Evolutionary conservation across 169 alveolate species (phyloP), one percentile per base, ranked within the genome.

Genomic region (Plasmodium adleri): DNA sequence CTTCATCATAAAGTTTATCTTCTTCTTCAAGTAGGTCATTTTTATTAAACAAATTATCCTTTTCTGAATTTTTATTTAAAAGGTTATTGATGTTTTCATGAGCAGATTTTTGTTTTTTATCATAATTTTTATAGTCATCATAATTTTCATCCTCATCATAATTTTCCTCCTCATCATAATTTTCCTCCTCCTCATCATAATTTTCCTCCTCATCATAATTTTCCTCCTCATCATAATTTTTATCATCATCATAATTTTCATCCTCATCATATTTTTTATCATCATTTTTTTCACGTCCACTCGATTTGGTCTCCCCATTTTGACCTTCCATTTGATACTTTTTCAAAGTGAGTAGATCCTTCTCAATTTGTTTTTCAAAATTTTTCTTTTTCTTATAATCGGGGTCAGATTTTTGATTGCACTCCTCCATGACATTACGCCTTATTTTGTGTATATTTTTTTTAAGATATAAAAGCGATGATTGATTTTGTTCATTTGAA

Each of bases 381-480:
- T 59, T 59, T 20, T 9, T 20, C 24, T 20, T 59, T 15, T 59
- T 20, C 9, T 15, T 13, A 9, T 17, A 3, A 5, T 20, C 26
- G 8, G n/a, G 0, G 5, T 66, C 9, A 15, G 45, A 32, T 1
- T 66, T 39, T 12, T 39, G 24, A 28, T 22, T 76, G 7, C 10
- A 1, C 4, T 70, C 56, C 45, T 64, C 76, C 13, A 80, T 12
- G 20, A 68, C 67, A 22, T 0, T 39, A 20, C 52, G 20, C 22
- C 59, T 80, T 39, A 80, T 80, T 54, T 66, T n/a, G 17, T 50
- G 6, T 8, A 80, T 28, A 62, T 80, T 80, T n/a, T 80, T 62
- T 47, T 80, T 80, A 22, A 80, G 64, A 26, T 80, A 80, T 49
- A 22, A 39, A 13, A 80, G 17, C 1, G 90, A 58, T 10, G 54